Conservation (phyloP, 2,329 filamentous ascomycete species). For the Fusarium verticillioides region DNA sequence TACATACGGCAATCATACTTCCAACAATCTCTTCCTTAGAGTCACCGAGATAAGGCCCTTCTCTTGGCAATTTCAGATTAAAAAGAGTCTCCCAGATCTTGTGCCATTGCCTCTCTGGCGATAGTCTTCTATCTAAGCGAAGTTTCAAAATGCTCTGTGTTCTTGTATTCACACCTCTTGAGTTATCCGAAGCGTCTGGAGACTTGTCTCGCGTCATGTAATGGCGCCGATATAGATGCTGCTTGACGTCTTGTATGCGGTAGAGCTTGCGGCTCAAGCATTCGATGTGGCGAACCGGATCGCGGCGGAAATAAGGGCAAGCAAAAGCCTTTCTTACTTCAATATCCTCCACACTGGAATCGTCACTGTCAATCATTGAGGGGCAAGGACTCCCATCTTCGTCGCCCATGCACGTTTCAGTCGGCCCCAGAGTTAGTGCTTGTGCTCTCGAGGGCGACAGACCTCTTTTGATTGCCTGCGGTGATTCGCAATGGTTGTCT, state of each 20-base stretch:
- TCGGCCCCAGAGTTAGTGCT: fast-evolving
- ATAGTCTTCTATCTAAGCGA: background rate
- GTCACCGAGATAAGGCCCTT: background rate
- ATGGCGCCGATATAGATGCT: background rate
- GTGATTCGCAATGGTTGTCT: fast-evolving
- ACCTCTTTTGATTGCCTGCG: fast-evolving
- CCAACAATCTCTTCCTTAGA: background rate
- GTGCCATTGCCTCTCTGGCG: background rate
- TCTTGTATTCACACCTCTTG: background rate
- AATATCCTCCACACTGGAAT: background rate
- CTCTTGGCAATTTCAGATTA: fast-evolving
- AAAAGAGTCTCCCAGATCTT: background rate
- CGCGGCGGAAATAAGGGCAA: background rate
- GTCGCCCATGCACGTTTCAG: background rate
- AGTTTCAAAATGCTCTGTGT: background rate
- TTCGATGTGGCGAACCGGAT: background rate
- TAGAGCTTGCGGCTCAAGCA: background rate
- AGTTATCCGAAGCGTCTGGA: background rate
- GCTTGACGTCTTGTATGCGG: background rate
- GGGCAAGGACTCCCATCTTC: background rate
- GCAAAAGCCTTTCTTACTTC: fast-evolving
- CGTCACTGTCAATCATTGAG: background rate
- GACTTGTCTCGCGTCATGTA: background rate
- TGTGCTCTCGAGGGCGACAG: fast-evolving
- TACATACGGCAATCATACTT: background rate